These are phyloP conservation scores for Alternaria atra DNA, from an alignment of 2,329 filamentous ascomycete species.

Conservation along the genomic window DNA sequence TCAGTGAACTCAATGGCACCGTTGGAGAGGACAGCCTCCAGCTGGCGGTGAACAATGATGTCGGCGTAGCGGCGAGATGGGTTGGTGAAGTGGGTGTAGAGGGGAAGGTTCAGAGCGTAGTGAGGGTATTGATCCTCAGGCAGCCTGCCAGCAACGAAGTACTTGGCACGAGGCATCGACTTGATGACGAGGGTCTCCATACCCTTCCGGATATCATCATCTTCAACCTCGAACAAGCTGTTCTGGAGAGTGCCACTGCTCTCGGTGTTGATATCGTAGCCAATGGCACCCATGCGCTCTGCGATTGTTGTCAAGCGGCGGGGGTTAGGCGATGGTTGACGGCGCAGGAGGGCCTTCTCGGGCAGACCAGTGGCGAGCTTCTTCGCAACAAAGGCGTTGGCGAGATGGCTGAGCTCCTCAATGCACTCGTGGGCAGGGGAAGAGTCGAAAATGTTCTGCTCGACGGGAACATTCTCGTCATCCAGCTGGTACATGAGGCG, in stretches of 20 bases:
- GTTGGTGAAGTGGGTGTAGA: conserved; percentile 98
- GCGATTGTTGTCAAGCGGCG: conserved; percentile 89
- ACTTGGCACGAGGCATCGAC: conserved; percentile 95
- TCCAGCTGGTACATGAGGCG: conserved; percentile 93
- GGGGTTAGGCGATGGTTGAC: conserved; percentile 84
- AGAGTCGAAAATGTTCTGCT: conserved; percentile 95
- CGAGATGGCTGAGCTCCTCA: conserved; percentile 93
- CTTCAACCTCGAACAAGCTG: conserved; percentile 92
- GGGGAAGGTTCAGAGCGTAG: conserved; percentile 88
- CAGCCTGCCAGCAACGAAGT: conserved; percentile 85
- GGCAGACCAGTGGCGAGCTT: conserved; percentile 81
- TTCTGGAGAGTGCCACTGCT: conserved; percentile 93
- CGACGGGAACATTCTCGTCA: conserved; percentile 96
- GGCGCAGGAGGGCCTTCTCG: conserved; percentile 90
- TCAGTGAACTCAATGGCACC: conserved; percentile 86
- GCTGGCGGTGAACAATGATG: conserved; percentile 92
- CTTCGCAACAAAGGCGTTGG: conserved; percentile 88
- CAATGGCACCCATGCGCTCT: conserved; percentile 90
- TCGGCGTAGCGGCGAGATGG: conserved; percentile 95
- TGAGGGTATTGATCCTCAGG: conserved; percentile 81
- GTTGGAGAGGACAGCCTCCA: conserved; percentile 85
- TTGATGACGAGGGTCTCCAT: conserved; percentile 97
- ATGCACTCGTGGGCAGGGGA: conserved; percentile 89
- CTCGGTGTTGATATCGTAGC: conserved; percentile 86
- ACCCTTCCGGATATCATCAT: conserved; percentile 89